Evolutionary conservation across 345 rosid species (phyloP).

Genomic region (Microthlaspi erraticum): DNA sequence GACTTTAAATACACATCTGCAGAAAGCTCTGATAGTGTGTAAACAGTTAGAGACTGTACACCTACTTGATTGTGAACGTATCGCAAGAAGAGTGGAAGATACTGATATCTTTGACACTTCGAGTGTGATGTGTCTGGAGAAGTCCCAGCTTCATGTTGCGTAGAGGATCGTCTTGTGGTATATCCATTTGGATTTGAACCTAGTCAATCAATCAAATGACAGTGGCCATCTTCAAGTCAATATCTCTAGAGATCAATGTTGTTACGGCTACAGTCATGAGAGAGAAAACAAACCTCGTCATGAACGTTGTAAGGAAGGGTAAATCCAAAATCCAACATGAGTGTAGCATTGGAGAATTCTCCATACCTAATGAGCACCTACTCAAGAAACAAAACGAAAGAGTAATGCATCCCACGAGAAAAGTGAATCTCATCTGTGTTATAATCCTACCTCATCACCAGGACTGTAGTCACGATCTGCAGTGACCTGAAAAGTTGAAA

Average conservation of each 20-base stretch:
- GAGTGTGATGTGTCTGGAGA: conserved; percentile 54
- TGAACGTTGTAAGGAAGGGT: conserved; percentile 66
- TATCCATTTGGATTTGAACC: conserved; percentile 62
- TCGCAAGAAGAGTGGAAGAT: conserved; percentile 50
- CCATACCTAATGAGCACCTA: conserved; percentile 81
- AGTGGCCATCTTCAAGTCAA: conserved; percentile 12
- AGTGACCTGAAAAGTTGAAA: conserved; percentile 59
- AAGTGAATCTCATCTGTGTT: background rate
- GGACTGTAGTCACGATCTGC: conserved; percentile 76
- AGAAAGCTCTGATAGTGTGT: conserved; percentile 8
- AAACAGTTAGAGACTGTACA: too few relatives aligned
- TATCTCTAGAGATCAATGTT: conserved; percentile 25
- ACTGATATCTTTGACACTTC: conserved; percentile 47
- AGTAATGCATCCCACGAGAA: conserved; percentile 1
- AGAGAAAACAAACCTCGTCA: conserved; percentile 66
- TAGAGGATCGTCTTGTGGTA: conserved; percentile 58
- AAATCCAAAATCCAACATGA: conserved; percentile 85
- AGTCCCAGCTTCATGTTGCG: conserved; percentile 59
- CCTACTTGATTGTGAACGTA: conserved; percentile 71
- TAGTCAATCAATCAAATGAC: conserved; percentile 40
- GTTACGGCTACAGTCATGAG: background rate
- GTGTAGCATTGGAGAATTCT: conserved; percentile 70
- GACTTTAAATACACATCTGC: conserved; percentile 10
- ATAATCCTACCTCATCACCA: conserved; percentile 72
- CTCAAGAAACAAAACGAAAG: conserved; percentile 6